Conservation (phyloP, 306 rosid species). For the Acacia acuminata region DNA sequence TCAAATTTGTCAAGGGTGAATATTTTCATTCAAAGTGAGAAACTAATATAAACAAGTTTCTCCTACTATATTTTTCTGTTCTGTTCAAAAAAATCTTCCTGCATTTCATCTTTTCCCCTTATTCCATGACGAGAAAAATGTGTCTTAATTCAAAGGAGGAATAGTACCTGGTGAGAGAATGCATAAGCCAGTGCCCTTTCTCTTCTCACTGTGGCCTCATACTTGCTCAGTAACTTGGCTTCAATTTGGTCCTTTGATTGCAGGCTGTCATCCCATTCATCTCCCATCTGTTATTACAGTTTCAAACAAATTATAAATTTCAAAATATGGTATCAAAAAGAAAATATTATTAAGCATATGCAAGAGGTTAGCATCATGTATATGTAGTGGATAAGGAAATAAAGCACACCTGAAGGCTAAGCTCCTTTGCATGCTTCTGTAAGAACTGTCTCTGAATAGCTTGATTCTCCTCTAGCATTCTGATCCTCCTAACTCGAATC, state of each 20-base stretch:
- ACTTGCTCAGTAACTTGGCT: constrained; percentile 80
- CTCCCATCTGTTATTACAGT: constrained; percentile 68
- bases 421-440: constrained; percentile 90
- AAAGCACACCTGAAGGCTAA: constrained; percentile 70
- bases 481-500: constrained; percentile 82
- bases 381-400: constrained; percentile 23
- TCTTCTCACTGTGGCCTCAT: constrained; percentile 90
- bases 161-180: constrained; percentile 87
- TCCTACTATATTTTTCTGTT: not conserved
- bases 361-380: not conserved
- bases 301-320: constrained; percentile 24
- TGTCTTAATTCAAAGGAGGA: constrained; percentile 20
- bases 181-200: constrained; percentile 99
- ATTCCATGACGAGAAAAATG: not conserved
- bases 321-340: constrained; percentile 21
- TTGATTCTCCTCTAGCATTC: constrained; percentile 94
- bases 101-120: not conserved
- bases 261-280: constrained; percentile 97
- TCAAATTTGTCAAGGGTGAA: constrained; percentile 16
- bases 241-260: constrained; percentile 97
- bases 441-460: constrained; percentile 92
- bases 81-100: not conserved
- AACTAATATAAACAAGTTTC: not conserved
- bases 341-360: constrained; percentile 3
- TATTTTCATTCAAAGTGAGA: constrained; percentile 13